phyloP scores from a whole-genome alignment of 345 rosid species.

The Lepidium sativum region DNA sequence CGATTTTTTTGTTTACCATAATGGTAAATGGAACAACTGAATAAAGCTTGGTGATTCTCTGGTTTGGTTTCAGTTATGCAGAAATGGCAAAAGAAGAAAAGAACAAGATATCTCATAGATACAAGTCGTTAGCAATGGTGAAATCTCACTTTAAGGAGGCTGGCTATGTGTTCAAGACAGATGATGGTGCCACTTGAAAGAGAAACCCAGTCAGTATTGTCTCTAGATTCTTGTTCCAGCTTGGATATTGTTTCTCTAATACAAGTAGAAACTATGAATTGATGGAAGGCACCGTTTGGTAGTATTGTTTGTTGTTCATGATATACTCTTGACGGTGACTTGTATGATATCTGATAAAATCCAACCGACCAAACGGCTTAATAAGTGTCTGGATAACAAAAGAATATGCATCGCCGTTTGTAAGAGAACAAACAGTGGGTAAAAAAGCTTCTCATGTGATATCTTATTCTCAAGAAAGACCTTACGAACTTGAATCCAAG shows the following conservation, averaged over 20 bases:
- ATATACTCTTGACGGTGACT: neutral
- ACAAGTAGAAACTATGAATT: neutral
- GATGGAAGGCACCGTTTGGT: neutral
- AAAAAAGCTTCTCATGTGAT: neutral
- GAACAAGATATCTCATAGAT: constrained; percentile 90
- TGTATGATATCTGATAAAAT: neutral
- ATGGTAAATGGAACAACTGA: neutral
- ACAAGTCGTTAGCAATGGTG: constrained; percentile 58
- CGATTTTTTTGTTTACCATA: neutral
- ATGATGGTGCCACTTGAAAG: constrained; percentile 16
- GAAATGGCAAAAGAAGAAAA: constrained; percentile 92
- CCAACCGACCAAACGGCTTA: neutral
- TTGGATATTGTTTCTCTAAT: neutral
- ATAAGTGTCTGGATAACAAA: neutral
- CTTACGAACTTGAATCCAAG: neutral
- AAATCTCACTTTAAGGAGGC: constrained; percentile 67
- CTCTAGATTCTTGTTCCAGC: no score
- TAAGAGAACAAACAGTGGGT: neutral
- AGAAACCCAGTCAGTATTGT: neutral
- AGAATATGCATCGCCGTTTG: neutral
- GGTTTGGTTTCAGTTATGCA: constrained; percentile 45
- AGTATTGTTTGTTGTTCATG: neutral
- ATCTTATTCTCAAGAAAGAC: neutral
- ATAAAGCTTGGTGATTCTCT: neutral
- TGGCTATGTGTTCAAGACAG: constrained; percentile 44